Base-by-base conservation (phyloP, 2,329 filamentous ascomycete genomes). In the Phialophora tarda region DNA sequence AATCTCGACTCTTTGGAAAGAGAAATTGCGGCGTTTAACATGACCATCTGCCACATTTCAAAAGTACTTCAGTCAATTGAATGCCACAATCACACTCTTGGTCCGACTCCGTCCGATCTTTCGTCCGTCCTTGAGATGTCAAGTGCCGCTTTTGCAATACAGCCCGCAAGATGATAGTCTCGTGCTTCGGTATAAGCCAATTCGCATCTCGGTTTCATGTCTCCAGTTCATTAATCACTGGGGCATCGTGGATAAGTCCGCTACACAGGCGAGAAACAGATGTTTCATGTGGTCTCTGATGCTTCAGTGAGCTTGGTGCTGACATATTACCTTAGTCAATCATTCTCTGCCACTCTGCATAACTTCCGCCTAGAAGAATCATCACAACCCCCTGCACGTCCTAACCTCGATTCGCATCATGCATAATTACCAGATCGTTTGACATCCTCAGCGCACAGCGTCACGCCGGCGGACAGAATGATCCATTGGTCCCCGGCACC, bases 1-100 rank as follows among this genome's bases (percentile, higher is more conserved):
- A 51, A 51, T 23, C 48, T 51, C 48, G 14, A 51, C 48, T 51
- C 48, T 23, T 26, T 21, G 47, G 47, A 50, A 50, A 23, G 47
- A 50, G 47, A 50, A 51, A 51, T 6, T 12, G 14, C 24, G 48
- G 21, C 48, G 24, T 26, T 28, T 28, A 28, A 51, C 23, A 11
- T 51, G 21, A 51, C 48, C 11, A 26, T 28, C 21, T 51, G 21
- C 21, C 23, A 51, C 48, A 51, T 51, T 51, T 51, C 48, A 51
- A 26, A 51, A 28, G 48, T 51, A 28, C 24, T 26, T 51, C 21
- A 26, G 1, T 26, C 48, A 17, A 51, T 51, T 51, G 21, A 21
- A 51, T 50, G n/a, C 47, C 21, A 50, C 56, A 17, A 47, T 21
- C 11, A 7, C 32, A n/a, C 55, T 44, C 24, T 47, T 26, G 38